These are phyloP conservation scores for Aurantiochytrium sp. DNA, from an alignment of 108 stramenopile species.

Conservation along the genomic window DNA sequence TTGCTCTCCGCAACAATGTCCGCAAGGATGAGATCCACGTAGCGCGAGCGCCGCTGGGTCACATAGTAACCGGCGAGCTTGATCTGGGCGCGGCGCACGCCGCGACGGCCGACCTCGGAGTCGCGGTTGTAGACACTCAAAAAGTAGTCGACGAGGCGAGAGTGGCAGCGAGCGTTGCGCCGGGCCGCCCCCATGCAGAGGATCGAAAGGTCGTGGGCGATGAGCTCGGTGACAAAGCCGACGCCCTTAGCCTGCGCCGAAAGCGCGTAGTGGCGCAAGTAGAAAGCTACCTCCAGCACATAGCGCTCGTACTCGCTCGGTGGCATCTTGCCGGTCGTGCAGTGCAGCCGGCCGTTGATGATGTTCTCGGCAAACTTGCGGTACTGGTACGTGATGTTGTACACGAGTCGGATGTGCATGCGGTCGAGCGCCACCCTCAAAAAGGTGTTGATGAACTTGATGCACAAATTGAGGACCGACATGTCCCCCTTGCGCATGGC, in stretches of 20 bases:
- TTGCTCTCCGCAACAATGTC: neutral
- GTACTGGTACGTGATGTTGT: conserved; percentile 11
- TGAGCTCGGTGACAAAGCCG: neutral
- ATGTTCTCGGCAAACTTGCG: conserved; percentile 2
- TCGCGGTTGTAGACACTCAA: neutral
- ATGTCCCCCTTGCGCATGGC: neutral
- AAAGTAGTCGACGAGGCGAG: neutral
- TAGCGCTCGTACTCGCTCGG: neutral
- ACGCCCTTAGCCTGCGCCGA: neutral
- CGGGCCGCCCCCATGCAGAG: neutral
- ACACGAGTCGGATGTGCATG: neutral
- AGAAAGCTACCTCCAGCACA: neutral
- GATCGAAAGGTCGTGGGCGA: neutral
- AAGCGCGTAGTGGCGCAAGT: neutral
- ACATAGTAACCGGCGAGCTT: neutral
- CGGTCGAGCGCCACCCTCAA: neutral
- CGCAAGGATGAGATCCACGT: neutral
- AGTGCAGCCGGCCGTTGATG: neutral
- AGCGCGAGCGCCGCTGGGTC: too few relatives aligned
- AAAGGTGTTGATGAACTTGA: conserved; percentile 11
- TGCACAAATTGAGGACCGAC: neutral
- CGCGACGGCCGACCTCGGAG: neutral
- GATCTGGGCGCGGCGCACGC: neutral
- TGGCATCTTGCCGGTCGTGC: neutral
- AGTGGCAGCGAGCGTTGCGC: neutral